Percentiles rank a stretch among this genome's conserved stretches.
Conservation (phyloP, 192 early-diverging fungal genomes). For the Rhizoclosmatium globosum region DNA sequence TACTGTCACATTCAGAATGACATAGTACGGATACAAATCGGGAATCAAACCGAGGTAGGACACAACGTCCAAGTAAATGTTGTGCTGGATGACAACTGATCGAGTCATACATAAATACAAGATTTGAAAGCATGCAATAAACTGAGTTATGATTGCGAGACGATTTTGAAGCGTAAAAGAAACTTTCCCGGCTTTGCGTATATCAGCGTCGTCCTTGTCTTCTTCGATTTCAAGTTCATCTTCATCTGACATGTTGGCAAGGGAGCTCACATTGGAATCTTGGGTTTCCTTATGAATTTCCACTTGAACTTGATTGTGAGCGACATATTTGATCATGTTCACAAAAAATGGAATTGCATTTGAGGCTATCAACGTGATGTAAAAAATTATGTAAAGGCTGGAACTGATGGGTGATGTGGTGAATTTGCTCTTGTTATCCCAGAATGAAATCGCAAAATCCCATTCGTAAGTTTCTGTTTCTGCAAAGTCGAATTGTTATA, state of each 20-base stretch:
- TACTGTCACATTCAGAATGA: not conserved
- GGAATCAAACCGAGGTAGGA: constrained; percentile 19
- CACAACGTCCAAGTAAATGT: constrained; percentile 3
- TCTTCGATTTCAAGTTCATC: not conserved
- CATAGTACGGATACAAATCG: constrained; percentile 18
- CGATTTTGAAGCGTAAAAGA: constrained; percentile 12
- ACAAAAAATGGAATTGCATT: constrained; percentile 15
- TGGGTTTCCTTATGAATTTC: not conserved
- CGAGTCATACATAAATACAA: constrained; percentile 4
- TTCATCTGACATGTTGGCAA: not conserved
- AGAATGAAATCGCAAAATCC: constrained; percentile 1
- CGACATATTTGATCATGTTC: not conserved
- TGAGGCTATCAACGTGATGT: not conserved
- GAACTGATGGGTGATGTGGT: not conserved
- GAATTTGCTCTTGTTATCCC: not conserved
- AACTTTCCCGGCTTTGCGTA: not conserved
- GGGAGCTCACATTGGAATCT: not conserved
- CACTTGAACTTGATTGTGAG: not conserved
- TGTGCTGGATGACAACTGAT: constrained; percentile 14
- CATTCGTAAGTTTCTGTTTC: not conserved
- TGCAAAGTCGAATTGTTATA: not conserved
- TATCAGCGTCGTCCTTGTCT: not conserved
- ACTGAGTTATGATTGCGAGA: constrained; percentile 16
- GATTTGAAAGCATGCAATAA: constrained; percentile 16
- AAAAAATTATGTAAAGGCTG: not conserved